Evolutionary conservation across 257 asterid species (phyloP).

Genomic region (Handroanthus guayacan): DNA sequence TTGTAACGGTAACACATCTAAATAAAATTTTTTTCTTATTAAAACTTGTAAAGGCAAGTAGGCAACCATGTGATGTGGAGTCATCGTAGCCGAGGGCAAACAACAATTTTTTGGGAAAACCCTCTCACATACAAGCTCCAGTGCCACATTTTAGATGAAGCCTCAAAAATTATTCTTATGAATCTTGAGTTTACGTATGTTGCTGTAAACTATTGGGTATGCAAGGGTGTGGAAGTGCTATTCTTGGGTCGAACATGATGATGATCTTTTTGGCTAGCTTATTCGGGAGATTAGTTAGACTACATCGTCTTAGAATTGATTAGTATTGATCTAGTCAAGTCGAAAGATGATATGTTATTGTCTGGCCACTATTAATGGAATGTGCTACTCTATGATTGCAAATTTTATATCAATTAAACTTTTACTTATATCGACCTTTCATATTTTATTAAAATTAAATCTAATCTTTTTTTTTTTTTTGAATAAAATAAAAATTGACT

Average conservation of each 20-base stretch:
- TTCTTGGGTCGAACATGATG: slow-evolving; percentile 25
- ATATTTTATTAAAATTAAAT: too few species aligned
- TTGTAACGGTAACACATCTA: too few species aligned
- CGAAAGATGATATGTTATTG: background rate
- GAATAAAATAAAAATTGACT: too few species aligned
- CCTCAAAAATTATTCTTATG: background rate
- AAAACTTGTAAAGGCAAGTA: too few species aligned
- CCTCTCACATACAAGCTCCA: slow-evolving; percentile 28
- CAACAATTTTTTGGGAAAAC: slow-evolving; percentile 22
- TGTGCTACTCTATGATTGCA: slow-evolving; percentile 35
- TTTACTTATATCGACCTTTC: too few species aligned
- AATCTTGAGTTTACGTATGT: background rate
- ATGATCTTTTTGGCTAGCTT: slow-evolving; percentile 30
- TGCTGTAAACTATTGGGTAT: slow-evolving; percentile 34
- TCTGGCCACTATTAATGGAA: slow-evolving; percentile 17
- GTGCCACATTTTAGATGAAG: background rate
- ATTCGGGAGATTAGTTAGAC: slow-evolving; percentile 25
- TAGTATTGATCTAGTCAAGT: slow-evolving; percentile 11
- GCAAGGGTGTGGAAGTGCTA: slow-evolving; percentile 28
- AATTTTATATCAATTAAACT: too few species aligned
- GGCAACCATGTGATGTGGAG: slow-evolving; percentile 28
- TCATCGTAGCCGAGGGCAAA: background rate
- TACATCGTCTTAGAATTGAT: background rate
- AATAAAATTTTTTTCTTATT: too few species aligned
- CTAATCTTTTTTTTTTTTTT: too few species aligned